Conservation (phyloP, 495 filamentous ascomycete genomes). For the Tuber brumale region DNA sequence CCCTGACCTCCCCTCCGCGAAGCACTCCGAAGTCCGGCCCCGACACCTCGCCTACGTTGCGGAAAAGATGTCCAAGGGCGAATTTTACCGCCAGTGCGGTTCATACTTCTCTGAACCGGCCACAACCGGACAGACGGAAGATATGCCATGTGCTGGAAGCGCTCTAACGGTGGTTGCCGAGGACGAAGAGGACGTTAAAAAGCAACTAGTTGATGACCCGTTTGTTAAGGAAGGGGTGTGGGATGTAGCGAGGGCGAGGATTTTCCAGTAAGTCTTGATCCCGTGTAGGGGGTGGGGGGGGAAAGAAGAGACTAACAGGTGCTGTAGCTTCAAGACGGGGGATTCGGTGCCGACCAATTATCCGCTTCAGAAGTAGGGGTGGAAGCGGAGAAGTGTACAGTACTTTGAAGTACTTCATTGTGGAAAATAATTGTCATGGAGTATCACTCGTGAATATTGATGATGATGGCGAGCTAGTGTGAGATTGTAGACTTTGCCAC, state of each 20-base stretch:
- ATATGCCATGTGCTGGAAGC: background rate
- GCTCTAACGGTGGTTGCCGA: background rate
- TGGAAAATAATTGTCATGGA: background rate
- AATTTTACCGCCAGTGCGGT: background rate
- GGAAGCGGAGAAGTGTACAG: background rate
- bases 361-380: background rate
- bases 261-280: slow-evolving; percentile 15
- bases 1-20: background rate
- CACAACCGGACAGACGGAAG: background rate
- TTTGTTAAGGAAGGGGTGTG: slow-evolving; percentile 68
- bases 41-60: background rate
- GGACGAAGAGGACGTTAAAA: background rate
- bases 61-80: background rate
- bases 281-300: background rate
- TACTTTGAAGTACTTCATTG: background rate
- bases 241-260: slow-evolving; percentile 61
- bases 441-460: background rate
- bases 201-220: slow-evolving; percentile 37
- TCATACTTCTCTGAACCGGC: background rate
- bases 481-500: background rate
- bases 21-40: background rate
- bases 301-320: background rate
- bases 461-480: background rate
- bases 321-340: background rate
- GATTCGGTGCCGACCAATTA: background rate